Evolutionary conservation across 768 basidiomycete genomes (phyloP), one percentile per base, ranked within the genome.

Genomic region (Rhodotorula babjevae): DNA sequence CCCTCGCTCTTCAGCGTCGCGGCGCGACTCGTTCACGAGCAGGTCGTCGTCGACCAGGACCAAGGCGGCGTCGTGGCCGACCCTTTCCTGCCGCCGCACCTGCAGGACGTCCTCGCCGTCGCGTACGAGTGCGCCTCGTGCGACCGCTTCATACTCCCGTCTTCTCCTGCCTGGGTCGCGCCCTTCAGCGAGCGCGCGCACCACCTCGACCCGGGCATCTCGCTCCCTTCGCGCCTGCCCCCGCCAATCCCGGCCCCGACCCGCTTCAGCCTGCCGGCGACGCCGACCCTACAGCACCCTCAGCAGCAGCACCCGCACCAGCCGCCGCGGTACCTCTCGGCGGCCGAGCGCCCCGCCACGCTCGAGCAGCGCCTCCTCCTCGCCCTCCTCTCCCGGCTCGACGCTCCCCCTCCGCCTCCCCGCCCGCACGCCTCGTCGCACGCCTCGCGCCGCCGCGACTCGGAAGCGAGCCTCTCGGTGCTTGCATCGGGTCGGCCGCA

Each of bases 41-140:
- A 53, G 15, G 5, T 21, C 19, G 25, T 49, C 0, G 9, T n/a
- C 2, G 15, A n/a, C 1, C 3, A 11, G 21, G 23, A 25, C 11
- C 6, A 47, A 36, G 27, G 36, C 42, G 55, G n/a, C 4, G 31
- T 3, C 52, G 46, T 12, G 21, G 19, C 57, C 5, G 19, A 46
- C 46, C 2, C 7, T 21, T 3, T 40, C 15, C 62, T 63, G 5
- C 73, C 73, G 2, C 56, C 44, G 4, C 69, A 67, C 27, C 63
- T 70, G 31, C 10, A 11, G 6, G 53, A 67, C 12, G 8, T 44
- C 29, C 33, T 70, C 40, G 23, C 31, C 8, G 10, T 12, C 0
- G 68, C 69, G 6, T 70, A 74, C 53, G 23, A 12, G 15, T 74
- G 73, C 58, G 21, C 52, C 12, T 74, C 73, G 3, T 74, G 73